Conservation (phyloP, 2,329 filamentous ascomycete genomes). For the Ceratocystis huliohia region DNA sequence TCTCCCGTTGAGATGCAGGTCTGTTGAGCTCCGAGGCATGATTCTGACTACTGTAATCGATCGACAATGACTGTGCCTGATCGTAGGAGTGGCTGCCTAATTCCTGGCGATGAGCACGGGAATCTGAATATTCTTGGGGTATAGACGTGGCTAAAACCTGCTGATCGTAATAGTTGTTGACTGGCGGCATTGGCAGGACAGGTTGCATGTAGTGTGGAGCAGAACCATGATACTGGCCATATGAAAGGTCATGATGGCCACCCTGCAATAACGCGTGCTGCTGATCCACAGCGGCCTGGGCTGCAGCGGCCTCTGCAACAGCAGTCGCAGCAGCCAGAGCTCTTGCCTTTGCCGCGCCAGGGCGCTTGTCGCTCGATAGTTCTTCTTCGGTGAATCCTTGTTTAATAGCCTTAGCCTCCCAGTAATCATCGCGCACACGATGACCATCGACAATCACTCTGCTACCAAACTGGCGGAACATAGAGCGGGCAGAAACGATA, state of each 20-base stretch:
- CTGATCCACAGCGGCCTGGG: conserved; percentile 12
- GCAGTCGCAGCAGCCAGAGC: conserved; percentile 52
- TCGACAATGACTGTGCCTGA: conserved; percentile 60
- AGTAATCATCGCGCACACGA: conserved; percentile 92
- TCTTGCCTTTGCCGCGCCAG: conserved; percentile 76
- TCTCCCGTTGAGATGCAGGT: conserved; percentile 61
- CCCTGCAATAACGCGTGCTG: conserved; percentile 48
- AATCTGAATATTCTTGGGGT: conserved; percentile 55
- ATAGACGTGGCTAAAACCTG: conserved; percentile 51
- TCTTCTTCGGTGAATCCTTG: conserved; percentile 98
- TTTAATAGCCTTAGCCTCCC: conserved; percentile 93
- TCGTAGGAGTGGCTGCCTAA: conserved; percentile 81
- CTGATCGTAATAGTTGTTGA: conserved; percentile 30
- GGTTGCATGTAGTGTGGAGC: conserved; percentile 58
- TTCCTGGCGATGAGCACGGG: conserved; percentile 52
- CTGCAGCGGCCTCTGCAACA: conserved; percentile 39
- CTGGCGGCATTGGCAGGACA: conserved; percentile 53
- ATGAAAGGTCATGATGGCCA: conserved; percentile 75
- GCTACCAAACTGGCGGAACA: conserved; percentile 98
- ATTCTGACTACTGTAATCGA: conserved; percentile 76
- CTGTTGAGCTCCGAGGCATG: conserved; percentile 89
- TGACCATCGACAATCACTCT: conserved; percentile 81
- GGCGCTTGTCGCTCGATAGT: conserved; percentile 86
- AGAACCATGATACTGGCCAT: conserved; percentile 60
- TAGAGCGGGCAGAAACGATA: conserved; percentile 91